phyloP scores from a whole-genome alignment of 2,329 filamentous ascomycete species.

The Orbilia ellipsospora region DNA sequence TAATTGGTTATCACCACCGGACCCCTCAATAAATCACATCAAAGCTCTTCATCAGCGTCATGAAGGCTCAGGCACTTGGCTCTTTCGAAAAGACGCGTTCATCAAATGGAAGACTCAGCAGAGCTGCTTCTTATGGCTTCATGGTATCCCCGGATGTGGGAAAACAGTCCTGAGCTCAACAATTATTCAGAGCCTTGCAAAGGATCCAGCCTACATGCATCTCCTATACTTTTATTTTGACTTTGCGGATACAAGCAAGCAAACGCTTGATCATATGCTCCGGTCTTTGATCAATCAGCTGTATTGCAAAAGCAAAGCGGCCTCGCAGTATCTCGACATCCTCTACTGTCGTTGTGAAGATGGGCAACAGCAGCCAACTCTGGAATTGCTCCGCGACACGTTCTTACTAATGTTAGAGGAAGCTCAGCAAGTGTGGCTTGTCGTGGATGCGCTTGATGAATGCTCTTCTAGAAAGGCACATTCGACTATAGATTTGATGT shows the following conservation, averaged over 20 bases:
- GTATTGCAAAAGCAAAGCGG: slow-evolving; percentile 54
- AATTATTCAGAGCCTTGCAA: slow-evolving; percentile 60
- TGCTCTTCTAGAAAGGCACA: slow-evolving; percentile 35
- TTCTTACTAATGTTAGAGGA: slow-evolving; percentile 58
- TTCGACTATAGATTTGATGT: not conserved
- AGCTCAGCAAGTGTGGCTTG: slow-evolving; percentile 57
- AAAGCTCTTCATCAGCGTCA: not conserved
- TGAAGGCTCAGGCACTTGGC: slow-evolving; percentile 58
- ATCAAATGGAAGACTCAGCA: slow-evolving; percentile 60
- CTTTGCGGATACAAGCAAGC: slow-evolving; percentile 63
- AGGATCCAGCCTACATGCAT: not conserved
- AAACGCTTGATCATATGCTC: slow-evolving; percentile 61
- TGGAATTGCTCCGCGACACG: slow-evolving; percentile 57
- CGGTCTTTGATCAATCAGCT: slow-evolving; percentile 63
- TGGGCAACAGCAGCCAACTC: slow-evolving; percentile 59
- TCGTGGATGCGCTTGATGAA: slow-evolving; percentile 61
- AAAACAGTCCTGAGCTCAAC: slow-evolving; percentile 64
- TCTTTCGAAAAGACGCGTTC: slow-evolving; percentile 60
- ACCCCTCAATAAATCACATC: slow-evolving; percentile 4
- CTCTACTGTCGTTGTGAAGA: slow-evolving; percentile 59
- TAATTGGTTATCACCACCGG: slow-evolving; percentile 13
- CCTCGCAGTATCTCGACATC: slow-evolving; percentile 57
- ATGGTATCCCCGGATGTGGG: slow-evolving; percentile 64
- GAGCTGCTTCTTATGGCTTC: slow-evolving; percentile 62
- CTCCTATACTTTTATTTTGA: slow-evolving; percentile 62